Evolutionary conservation across 352 stramenopile genomes (phyloP), one percentile per base, ranked within the genome.

Genomic region (Globisporangium nagaii): DNA sequence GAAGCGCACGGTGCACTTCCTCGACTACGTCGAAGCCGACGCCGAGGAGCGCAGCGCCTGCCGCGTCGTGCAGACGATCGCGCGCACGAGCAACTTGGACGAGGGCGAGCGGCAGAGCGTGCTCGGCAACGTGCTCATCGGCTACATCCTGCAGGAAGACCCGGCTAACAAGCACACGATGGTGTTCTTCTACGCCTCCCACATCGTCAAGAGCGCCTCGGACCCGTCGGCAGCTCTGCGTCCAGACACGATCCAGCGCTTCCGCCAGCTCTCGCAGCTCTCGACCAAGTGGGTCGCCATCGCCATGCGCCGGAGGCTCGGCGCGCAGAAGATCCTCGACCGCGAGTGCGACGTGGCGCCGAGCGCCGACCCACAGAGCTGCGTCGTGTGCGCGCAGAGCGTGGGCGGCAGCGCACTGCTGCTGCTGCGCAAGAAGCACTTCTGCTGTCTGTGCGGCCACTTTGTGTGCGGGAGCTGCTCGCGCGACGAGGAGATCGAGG

Each of bases 361-460:
- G 3, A 7, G 13, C 20, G 27, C 43, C 12, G 27, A 39, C 22
- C 39, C 36, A 20, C 47, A 42, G 22, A 56, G 40, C 15, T 71
- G 63, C 46, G 31, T 19, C 0, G 40, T 41, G 12, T 63, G 48
- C 12, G 49, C 50, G 3, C 31, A 52, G 31, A 32, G 44, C 17
- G 48, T 71, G 25, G 42, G 42, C 34, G 43, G 41, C 30, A 15
- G 51, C 9, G n/a, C 51, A 2, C 36, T 40, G 41, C 9, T 51
- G 12, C 41, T 58, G 25, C 45, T 60, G 25, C 53, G 56, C 13
- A 62, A 40, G 50, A 63, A 53, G 39, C 53, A 77, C 56, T 46
- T 63, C 3, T 81, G 71, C 48, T 56, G 67, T 24, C 52, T 81
- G 5, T 81, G 71, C 39, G 60, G 69, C 7, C 58, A 79, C 22